phyloP scores from a whole-genome alignment of 2,329 filamentous ascomycete species.

The Fusarium zealandicum region DNA sequence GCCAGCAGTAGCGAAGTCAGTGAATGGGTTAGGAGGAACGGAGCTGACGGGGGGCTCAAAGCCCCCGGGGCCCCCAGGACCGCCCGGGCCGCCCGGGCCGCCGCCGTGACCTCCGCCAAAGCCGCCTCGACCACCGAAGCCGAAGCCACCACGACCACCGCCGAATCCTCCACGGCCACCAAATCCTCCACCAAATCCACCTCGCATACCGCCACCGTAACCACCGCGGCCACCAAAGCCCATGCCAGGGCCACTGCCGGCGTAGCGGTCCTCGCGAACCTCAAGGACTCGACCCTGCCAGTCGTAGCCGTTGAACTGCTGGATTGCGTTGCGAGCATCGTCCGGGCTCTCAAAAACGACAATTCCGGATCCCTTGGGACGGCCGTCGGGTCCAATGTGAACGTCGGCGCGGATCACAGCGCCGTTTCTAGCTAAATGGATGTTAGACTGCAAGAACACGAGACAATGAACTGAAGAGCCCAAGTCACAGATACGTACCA shows the following conservation, averaged over 20 bases:
- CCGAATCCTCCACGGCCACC: constrained; percentile 61
- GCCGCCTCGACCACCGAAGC: constrained; percentile 60
- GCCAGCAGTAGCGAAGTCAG: constrained; percentile 86
- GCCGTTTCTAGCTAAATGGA: constrained; percentile 63
- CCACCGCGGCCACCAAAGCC: constrained; percentile 66
- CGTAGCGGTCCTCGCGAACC: constrained; percentile 95
- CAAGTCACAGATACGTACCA: constrained; percentile 66
- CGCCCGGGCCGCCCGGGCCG: constrained; percentile 50
- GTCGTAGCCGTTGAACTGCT: constrained; percentile 98
- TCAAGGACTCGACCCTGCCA: constrained; percentile 95
- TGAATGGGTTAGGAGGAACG: constrained; percentile 84
- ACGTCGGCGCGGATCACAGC: constrained; percentile 94
- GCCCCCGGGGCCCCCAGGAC: constrained; percentile 44
- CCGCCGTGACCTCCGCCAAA: constrained; percentile 54
- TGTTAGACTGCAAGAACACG: constrained; percentile 14
- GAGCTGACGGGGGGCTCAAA: constrained; percentile 59
- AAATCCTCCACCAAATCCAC: constrained; percentile 64
- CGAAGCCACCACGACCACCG: constrained; percentile 53
- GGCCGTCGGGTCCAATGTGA: constrained; percentile 87
- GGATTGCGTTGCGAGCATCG: constrained; percentile 93
- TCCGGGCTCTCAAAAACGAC: constrained; percentile 95
- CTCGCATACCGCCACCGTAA: constrained; percentile 64
- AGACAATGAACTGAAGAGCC: background rate
- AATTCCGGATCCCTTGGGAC: constrained; percentile 95
- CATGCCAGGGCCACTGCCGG: constrained; percentile 64